A percentile compares a stretch with the other conserved stretches of the same genome.
These are phyloP conservation scores for Cystobasidium pallidum DNA, from an alignment of 1,284 basidiomycete species.

Conservation along the genomic window DNA sequence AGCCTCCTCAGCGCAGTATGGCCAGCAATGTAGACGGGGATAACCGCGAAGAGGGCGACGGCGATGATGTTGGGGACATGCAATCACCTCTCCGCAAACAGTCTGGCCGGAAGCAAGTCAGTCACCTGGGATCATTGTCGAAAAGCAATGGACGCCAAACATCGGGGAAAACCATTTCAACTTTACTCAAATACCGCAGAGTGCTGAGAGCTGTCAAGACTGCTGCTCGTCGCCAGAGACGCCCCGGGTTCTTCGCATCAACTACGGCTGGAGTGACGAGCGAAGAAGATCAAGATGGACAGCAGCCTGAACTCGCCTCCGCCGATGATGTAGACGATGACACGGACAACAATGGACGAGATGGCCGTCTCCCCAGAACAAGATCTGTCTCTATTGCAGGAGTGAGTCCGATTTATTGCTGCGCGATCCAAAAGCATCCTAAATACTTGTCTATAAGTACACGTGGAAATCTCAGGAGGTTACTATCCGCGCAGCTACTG, in stretches of 20 bases:
- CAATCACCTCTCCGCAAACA: background rate
- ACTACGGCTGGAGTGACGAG: background rate
- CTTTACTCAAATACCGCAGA: background rate
- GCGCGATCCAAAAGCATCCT: too few species aligned
- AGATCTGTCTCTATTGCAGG: slow-evolving; percentile 19
- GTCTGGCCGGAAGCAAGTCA: background rate
- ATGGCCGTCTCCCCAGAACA: background rate
- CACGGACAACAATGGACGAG: background rate
- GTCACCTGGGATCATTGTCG: background rate
- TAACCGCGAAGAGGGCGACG: background rate
- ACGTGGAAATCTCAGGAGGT: slow-evolving; percentile 22
- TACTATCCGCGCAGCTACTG: background rate
- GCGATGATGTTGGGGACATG: background rate
- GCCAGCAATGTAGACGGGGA: background rate
- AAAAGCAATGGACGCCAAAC: background rate
- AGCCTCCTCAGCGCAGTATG: background rate
- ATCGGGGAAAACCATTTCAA: background rate
- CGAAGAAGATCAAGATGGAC: slow-evolving; percentile 7
- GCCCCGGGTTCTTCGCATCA: background rate
- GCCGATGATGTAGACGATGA: slow-evolving; percentile 8
- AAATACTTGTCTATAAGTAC: background rate
- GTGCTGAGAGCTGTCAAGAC: background rate
- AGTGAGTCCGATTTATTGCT: background rate
- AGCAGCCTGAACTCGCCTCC: background rate
- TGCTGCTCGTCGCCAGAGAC: background rate